Base-by-base conservation (phyloP, 345 rosid genomes). In the Eucalyptus curtisii region DNA sequence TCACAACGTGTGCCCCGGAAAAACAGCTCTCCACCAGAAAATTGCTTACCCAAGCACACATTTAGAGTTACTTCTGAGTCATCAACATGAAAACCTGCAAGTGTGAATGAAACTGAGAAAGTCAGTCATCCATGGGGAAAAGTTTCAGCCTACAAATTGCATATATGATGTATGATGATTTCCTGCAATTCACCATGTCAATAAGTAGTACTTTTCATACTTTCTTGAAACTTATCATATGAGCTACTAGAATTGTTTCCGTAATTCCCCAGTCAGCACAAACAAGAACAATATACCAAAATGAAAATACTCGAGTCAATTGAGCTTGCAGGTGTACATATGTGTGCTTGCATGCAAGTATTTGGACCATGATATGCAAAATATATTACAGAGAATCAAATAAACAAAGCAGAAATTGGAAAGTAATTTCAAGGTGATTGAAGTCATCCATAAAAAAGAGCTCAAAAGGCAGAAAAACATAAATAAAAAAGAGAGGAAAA, bases 1-100 rank as follows among this genome's bases (percentile, higher is more conserved):
- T 96, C 98, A 90, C 99, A 98, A 82, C 99, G 94, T 40, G 93
- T 93, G 61, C 99, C 99, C n/a, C 99, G 95, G 81, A 98, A 97
- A 89, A 93, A 98, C 90, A 98, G 90, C 86, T 97, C 96, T 89
- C 99, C 99, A 45, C 98, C 99, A 89, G 95, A 91, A 91, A 97
- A 97, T 87, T 97, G 92, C 91, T 94, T 97, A 71, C 99, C 98
- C 99, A 98, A 92, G 95, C 99, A 97, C 88, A 97, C 97, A 90
- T 97, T 96, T 91, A 98, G 93, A 87, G 96, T 95, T 87, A 98
- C 94, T 94, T 98, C 99, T 13, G 99, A 95, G 91, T 98, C 99
- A 92, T 98, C 99, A 91, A 97, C 99, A 90, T 98, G 99, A 89
- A 98, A 96, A 90, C 98, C 99, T 98, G 81, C 57, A 49, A 89